These are phyloP conservation scores for Xerocomus nothofagi DNA, from an alignment of 1,284 basidiomycete genomes.

Conservation along the genomic window DNA sequence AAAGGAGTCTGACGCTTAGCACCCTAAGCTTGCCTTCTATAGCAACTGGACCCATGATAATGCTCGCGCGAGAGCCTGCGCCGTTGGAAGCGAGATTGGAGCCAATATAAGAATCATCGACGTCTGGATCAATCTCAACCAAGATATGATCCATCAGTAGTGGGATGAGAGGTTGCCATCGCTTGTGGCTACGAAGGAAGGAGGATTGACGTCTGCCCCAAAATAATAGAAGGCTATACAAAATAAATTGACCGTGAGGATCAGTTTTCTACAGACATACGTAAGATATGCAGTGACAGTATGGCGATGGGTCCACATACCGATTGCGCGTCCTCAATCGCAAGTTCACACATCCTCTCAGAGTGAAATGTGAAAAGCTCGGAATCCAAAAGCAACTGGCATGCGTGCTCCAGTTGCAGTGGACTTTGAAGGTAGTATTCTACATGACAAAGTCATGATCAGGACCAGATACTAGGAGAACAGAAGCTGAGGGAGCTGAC, in stretches of 20 bases:
- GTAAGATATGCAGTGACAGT: background rate
- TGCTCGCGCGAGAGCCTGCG: slow-evolving; percentile 39
- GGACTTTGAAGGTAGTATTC: slow-evolving; percentile 81
- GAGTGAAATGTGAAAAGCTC: slow-evolving; percentile 88
- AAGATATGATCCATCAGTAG: slow-evolving; percentile 78
- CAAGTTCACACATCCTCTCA: slow-evolving; percentile 81
- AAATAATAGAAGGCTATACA: slow-evolving; percentile 75
- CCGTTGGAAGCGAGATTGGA: slow-evolving; percentile 31
- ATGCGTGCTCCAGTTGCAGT: slow-evolving; percentile 80
- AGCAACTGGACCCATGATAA: slow-evolving; percentile 53
- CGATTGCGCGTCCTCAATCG: slow-evolving; percentile 68
- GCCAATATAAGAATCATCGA: slow-evolving; percentile 60
- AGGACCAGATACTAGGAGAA: slow-evolving; percentile 11
- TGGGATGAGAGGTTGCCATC: slow-evolving; percentile 81
- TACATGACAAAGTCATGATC: slow-evolving; percentile 34
- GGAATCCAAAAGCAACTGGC: slow-evolving; percentile 70
- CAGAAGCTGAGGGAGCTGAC: slow-evolving; percentile 44
- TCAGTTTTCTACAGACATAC: slow-evolving; percentile 68
- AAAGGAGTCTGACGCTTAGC: slow-evolving; percentile 75
- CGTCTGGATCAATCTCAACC: slow-evolving; percentile 66
- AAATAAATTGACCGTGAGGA: slow-evolving; percentile 81
- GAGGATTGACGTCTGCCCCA: slow-evolving; percentile 70
- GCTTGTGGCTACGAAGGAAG: slow-evolving; percentile 76
- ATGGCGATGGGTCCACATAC: slow-evolving; percentile 42
- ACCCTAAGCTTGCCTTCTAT: slow-evolving; percentile 80